Evolutionary conservation across 495 filamentous ascomycete genomes (phyloP).

Genomic region (Letharia lupina): DNA sequence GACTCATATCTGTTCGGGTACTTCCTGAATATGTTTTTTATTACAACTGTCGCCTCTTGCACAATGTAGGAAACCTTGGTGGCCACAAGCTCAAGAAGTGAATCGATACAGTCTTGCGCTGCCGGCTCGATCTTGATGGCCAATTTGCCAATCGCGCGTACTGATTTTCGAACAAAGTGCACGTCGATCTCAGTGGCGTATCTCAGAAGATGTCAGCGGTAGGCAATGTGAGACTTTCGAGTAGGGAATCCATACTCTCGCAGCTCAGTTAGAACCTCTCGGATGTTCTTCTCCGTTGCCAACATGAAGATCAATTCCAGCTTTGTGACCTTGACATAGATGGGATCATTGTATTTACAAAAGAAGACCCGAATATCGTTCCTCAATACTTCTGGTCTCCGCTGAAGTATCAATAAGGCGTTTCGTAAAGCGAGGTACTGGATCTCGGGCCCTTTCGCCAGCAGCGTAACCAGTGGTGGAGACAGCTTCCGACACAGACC

Average conservation of each 20-base stretch:
- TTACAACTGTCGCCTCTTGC: conserved; percentile 98
- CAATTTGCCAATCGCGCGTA: conserved; percentile 94
- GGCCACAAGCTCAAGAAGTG: conserved; percentile 83
- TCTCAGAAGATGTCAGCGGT: conserved; percentile 30
- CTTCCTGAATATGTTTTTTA: conserved; percentile 97
- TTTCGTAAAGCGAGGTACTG: conserved; percentile 95
- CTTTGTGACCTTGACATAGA: conserved; percentile 99
- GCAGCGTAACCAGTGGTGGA: conserved; percentile 85
- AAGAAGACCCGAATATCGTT: conserved; percentile 99
- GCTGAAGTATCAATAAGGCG: conserved; percentile 86
- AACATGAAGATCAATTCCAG: conserved; percentile 99
- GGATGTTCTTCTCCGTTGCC: conserved; percentile 91
- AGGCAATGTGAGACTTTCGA: background rate
- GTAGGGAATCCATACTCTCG: conserved; percentile 55
- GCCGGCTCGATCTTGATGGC: conserved; percentile 99
- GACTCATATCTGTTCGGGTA: conserved; percentile 98
- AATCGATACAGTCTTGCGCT: conserved; percentile 81
- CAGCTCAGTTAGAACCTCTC: conserved; percentile 87
- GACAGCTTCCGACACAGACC: conserved; percentile 88
- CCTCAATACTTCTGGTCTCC: conserved; percentile 84
- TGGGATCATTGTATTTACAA: conserved; percentile 99
- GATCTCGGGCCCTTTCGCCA: conserved; percentile 94
- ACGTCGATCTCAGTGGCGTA: conserved; percentile 98
- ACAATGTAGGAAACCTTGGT: conserved; percentile 99
- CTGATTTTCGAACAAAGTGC: conserved; percentile 95